Base-by-base conservation (phyloP, 2,329 filamentous ascomycete genomes). In the Alternaria triticina region DNA sequence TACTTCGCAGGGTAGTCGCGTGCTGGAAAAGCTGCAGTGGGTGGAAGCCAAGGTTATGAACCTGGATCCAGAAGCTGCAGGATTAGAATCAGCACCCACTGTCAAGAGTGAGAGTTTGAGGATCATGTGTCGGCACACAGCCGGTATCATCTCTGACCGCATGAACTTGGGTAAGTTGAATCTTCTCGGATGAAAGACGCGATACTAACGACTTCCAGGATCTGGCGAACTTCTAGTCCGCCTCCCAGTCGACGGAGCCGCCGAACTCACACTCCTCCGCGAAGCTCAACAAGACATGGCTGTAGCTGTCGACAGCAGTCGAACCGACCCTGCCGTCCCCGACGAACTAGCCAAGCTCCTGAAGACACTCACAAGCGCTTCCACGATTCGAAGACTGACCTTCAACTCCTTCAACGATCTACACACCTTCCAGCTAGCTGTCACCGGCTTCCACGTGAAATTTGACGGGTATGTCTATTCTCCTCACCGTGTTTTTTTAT, bases 61-160 rank as follows among this genome's bases (percentile, higher is more conserved):
- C 69, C 85, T 89, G 40, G 88, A 91, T 70, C 86, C 88, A 55
- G 80, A 82, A 40, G 82, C 81, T 49, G 76, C 82, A 11, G 86
- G 88, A 17, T 82, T 86, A 43, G 88, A 89, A 33, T 83, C 85
- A 33, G 84, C 88, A 1, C 86, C 87, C 3, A 93, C 91, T 0
- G 89, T 96, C 27, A 85, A 94, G 57, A 92, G 93, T 0, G 91
- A 96, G 72, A 87, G 87, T 70, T 82, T 97, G 65, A 88, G 93
- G 27, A 85, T 96, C 17, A 86, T 96, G 57, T 85, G 92, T 30
- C 89, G 93, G 61, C 92, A 91, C 68, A 88, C 91, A 64, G 89
- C 90, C 69, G 92, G 93, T 52, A 92, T 90, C 45, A 83, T 96
- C 15, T 93, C 92, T 2, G 94, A 97, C 80, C 88, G 94, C 40